Conservation (phyloP, 257 asterid species). For the Thymus mandschuricus region DNA sequence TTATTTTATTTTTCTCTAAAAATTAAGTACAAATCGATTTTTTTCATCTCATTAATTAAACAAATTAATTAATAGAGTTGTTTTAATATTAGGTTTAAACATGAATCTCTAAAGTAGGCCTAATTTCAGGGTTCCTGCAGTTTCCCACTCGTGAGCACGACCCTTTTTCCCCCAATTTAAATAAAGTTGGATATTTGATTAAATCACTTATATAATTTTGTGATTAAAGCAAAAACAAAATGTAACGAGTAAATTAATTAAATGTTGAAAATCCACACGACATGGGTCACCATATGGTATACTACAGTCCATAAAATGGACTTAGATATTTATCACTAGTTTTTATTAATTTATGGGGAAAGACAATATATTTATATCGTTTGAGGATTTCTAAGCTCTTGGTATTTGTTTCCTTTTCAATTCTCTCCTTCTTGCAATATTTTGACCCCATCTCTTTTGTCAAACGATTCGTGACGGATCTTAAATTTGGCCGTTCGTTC, state of each 20-base stretch:
- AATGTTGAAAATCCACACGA: slow-evolving; percentile 10
- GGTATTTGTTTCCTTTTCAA: background rate
- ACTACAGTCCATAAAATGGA: background rate
- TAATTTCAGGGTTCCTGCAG: slow-evolving; percentile 52
- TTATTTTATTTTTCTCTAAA: background rate
- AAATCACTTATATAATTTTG: too few species aligned
- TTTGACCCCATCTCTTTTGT: too few species aligned
- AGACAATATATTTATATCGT: slow-evolving; percentile 29
- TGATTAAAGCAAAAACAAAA: too few species aligned
- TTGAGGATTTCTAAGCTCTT: slow-evolving; percentile 36
- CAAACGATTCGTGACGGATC: too few species aligned
- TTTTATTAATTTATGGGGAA: slow-evolving; percentile 40
- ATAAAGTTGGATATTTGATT: too few species aligned
- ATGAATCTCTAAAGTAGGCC: slow-evolving; percentile 40
- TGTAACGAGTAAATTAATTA: too few species aligned
- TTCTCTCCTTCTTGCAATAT: background rate
- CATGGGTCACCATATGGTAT: slow-evolving; percentile 44
- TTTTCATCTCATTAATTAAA: too few species aligned
- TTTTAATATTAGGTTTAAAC: slow-evolving; percentile 27
- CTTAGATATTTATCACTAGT: background rate
- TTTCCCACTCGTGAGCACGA: slow-evolving; percentile 54
- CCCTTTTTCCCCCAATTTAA: slow-evolving; percentile 23
- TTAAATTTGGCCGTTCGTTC: too few species aligned
- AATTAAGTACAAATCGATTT: background rate
- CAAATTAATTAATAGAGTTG: too few species aligned